Conservation (phyloP, 495 filamentous ascomycete genomes). For the Talaromyces nanjingensis region DNA sequence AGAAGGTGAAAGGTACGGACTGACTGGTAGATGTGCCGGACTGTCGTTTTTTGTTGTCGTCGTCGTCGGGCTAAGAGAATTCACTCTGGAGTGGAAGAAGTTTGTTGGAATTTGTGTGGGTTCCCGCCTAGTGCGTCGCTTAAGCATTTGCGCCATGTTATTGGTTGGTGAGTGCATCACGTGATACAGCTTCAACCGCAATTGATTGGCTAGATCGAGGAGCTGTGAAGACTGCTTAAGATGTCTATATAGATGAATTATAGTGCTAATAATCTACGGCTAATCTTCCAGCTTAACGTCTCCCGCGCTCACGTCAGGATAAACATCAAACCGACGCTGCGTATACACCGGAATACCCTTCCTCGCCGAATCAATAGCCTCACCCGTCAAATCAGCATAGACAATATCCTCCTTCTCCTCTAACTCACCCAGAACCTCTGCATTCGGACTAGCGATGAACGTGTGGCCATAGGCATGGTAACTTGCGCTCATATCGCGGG, state of each 20-base stretch:
- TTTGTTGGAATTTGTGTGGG: constrained; percentile 20
- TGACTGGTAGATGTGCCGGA: constrained; percentile 36
- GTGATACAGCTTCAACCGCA: neutral
- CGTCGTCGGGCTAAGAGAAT: constrained; percentile 27
- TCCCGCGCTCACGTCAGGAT: constrained; percentile 70
- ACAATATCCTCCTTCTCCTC: constrained; percentile 71
- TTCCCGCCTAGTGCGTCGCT: constrained; percentile 40
- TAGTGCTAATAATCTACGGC: neutral
- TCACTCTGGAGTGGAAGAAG: constrained; percentile 18
- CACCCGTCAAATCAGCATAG: constrained; percentile 64
- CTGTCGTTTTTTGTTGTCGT: constrained; percentile 34
- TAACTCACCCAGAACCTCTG: constrained; percentile 64
- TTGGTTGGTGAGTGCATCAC: constrained; percentile 20
- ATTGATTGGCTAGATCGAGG: constrained; percentile 3
- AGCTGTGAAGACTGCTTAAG: no score
- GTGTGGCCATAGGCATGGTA: constrained; percentile 94
- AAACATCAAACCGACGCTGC: constrained; percentile 93
- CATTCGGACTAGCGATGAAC: constrained; percentile 84
- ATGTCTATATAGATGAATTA: neutral
- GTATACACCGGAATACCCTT: constrained; percentile 76
- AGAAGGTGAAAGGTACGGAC: constrained; percentile 12
- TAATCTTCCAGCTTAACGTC: constrained; percentile 17
- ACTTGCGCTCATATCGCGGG: constrained; percentile 64
- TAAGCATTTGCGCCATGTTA: constrained; percentile 19
- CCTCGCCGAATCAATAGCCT: constrained; percentile 67